phyloP scores from a whole-genome alignment of 139 green algal species.

The Diplosphaera chodatii region DNA sequence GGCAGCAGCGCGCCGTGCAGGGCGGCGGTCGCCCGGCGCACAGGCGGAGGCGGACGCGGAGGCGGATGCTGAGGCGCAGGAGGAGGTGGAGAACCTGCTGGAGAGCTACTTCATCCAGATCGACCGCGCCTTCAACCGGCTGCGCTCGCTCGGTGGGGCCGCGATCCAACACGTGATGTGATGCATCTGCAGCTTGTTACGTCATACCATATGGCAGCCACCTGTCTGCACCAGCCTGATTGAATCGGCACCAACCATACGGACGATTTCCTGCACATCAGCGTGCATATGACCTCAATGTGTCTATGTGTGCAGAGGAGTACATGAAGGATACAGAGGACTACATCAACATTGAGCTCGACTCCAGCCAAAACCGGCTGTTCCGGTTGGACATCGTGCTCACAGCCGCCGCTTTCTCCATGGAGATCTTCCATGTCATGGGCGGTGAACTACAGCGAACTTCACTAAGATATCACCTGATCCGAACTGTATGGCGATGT shows the following conservation, averaged over 20 bases:
- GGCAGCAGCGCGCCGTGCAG: too few species aligned
- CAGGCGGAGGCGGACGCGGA: not conserved
- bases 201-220: too few species aligned
- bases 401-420: conserved; percentile 53
- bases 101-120: too few species aligned
- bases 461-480: too few species aligned
- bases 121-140: not conserved
- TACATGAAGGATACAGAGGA: conserved; percentile 43
- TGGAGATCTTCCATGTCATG: conserved; percentile 60
- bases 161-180: too few species aligned
- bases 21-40: not conserved
- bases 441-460: too few species aligned
- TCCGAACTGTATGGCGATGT: too few species aligned
- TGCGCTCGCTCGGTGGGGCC: not conserved
- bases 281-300: too few species aligned
- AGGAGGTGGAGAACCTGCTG: conserved; percentile 4
- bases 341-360: conserved; percentile 63
- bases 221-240: too few species aligned
- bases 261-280: too few species aligned
- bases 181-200: too few species aligned
- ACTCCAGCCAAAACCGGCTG: conserved; percentile 45
- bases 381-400: conserved; percentile 68
- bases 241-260: too few species aligned
- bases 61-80: not conserved
- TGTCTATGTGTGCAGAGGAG: conserved; percentile 1